Conservation (phyloP, 306 rosid species). For the Castanea mollissima region DNA sequence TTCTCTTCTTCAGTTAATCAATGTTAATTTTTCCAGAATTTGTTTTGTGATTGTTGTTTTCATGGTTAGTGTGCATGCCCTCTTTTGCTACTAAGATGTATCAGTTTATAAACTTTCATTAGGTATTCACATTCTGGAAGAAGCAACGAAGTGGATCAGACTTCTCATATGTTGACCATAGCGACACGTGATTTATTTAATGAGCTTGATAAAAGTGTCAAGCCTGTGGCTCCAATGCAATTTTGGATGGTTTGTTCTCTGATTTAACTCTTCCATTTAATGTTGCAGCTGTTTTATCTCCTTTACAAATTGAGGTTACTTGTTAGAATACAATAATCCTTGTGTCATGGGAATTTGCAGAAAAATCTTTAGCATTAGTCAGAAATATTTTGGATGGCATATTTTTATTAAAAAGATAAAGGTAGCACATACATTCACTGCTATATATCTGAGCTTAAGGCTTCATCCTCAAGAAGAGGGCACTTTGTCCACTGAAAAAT, state of each 20-base stretch:
- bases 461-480: background rate
- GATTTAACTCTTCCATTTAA: conserved; percentile 11
- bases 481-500: background rate
- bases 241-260: conserved; percentile 86
- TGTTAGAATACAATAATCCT: background rate
- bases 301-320: conserved; percentile 2
- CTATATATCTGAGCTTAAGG: background rate
- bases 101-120: conserved; percentile 23
- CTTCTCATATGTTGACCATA: conserved; percentile 85
- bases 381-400: background rate
- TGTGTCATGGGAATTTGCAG: background rate
- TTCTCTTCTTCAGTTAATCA: conserved; percentile 11
- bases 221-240: conserved; percentile 98
- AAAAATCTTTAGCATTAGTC: background rate
- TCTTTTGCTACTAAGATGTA: conserved; percentile 9
- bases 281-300: background rate
- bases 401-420: background rate
- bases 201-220: conserved; percentile 87
- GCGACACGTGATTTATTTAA: conserved; percentile 87
- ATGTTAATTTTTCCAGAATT: conserved; percentile 10
- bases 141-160: conserved; percentile 83
- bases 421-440: background rate
- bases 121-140: conserved; percentile 80
- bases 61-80: conserved; percentile 4
- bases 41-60: background rate